phyloP scores from a whole-genome alignment of 768 basidiomycete species.

The Dioszegia crocea region DNA sequence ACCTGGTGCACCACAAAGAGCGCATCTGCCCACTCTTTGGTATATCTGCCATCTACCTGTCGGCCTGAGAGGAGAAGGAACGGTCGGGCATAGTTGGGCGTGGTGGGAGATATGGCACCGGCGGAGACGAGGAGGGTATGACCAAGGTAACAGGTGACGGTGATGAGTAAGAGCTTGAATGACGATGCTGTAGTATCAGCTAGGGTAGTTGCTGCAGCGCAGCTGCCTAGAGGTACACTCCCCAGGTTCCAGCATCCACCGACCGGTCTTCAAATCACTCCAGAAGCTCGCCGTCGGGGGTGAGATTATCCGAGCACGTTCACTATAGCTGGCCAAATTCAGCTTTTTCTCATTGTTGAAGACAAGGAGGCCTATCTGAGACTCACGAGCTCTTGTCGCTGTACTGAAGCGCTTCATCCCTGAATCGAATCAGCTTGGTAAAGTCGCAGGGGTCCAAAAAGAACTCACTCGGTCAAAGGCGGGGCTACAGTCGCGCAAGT shows the following conservation, averaged over 20 bases:
- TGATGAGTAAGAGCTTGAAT: conserved; percentile 34
- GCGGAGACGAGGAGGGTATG: conserved; percentile 52
- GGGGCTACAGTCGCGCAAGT: too few species aligned
- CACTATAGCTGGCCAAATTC: too few species aligned
- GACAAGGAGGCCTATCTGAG: too few species aligned
- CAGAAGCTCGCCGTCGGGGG: conserved; percentile 51
- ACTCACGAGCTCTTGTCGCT: too few species aligned
- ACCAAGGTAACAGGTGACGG: conserved; percentile 33
- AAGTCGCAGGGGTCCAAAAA: too few species aligned
- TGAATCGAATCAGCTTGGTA: too few species aligned
- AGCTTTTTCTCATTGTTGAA: too few species aligned
- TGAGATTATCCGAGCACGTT: too few species aligned
- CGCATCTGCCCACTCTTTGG: conserved; percentile 70
- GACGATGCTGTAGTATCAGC: conserved; percentile 30
- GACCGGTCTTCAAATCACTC: conserved; percentile 56
- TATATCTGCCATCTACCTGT: conserved; percentile 52
- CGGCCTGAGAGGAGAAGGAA: conserved; percentile 60
- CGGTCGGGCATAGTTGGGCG: conserved; percentile 68
- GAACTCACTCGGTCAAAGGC: too few species aligned
- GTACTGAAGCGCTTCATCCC: too few species aligned
- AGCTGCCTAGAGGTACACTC: conserved; percentile 30
- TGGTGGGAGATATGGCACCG: conserved; percentile 39
- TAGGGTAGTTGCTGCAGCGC: not conserved
- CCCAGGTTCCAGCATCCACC: conserved; percentile 77
- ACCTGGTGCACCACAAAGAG: conserved; percentile 76